Base-by-base conservation (phyloP, 2,329 filamentous ascomycete species). In the Geosmithia putterillii region DNA sequence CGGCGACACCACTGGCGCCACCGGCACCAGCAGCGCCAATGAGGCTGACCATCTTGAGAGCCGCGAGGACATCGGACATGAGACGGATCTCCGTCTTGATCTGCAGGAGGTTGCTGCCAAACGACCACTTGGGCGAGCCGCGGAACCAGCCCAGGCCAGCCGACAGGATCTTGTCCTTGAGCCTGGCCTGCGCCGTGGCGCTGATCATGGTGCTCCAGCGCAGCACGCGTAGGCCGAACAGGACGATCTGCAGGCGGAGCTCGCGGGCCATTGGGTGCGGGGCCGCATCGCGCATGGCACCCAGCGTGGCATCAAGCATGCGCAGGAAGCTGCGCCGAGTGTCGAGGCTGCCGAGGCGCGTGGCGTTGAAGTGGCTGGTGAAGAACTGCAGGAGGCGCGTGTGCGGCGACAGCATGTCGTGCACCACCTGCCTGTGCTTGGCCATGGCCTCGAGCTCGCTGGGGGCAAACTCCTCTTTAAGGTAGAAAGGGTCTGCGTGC, bases 311-410 rank as follows among this genome's bases (percentile, higher is more conserved):
- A 50, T 83, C 78, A 45, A 96, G 76, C 50, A 96, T 69, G 28
- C 90, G 83, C 46, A 83, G 69, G 61, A 95, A 95, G 4, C 89
- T 74, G 46, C 77, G 76, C 52, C 95, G 86, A 1, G 83, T 82
- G 56, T 95, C 83, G 1, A 79, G 73, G 51, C 83, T 95, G 21
- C 86, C 83, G 21, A 95, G 70, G n/a, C 89, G 77, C 12, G 85
- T 89, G 2, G 94, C 88, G 57, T 88, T 95, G 66, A 94, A 98
- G 58, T 96, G 90, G 55, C 92, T 98, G 46, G 78, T 81, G 47
- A 99, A 76, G 58, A 96, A 95, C 49, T 94, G 87, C 28, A 95
- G 64, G 21, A 96, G 65, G 20, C 85, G 80, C 43, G 86, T 79
- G 59, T 98, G 92, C 4, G 92, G 92, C 7, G 86, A 81, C 35